Percentiles rank a stretch among this genome's conserved stretches.
Evolutionary conservation across 2,329 filamentous ascomycete species (phyloP).

Genomic region (Trematosphaeria pertusa): DNA sequence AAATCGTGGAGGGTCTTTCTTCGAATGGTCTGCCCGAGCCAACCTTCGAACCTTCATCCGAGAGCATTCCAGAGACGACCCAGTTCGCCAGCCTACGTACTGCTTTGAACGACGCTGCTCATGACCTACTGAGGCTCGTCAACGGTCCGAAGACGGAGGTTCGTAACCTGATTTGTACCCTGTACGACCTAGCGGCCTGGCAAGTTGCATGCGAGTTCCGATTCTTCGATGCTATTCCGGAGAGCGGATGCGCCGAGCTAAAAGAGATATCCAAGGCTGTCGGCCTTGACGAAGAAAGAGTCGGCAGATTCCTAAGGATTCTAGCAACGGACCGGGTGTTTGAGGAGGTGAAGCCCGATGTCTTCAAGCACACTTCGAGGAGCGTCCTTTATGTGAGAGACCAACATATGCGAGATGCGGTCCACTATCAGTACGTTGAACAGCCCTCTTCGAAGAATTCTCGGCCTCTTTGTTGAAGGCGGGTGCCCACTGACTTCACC

Average conservation of each 20-base stretch:
- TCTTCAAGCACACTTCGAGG: conserved; percentile 36
- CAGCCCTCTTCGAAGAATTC: too few relatives aligned
- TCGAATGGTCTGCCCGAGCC: conserved; percentile 17
- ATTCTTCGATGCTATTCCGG: conserved; percentile 10
- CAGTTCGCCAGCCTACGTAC: conserved; percentile 18
- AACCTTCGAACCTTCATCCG: conserved; percentile 16
- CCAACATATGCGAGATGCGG: too few relatives aligned
- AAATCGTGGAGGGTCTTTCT: conserved; percentile 18
- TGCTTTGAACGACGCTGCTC: conserved; percentile 22
- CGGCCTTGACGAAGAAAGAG: too few relatives aligned
- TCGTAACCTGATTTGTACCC: conserved; percentile 20
- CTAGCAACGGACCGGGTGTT: conserved; percentile 24
- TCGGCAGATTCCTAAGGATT: too few relatives aligned
- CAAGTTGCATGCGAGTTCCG: conserved; percentile 16
- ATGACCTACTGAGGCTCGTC: conserved; percentile 30
- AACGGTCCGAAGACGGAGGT: conserved; percentile 23
- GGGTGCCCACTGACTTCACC: too few relatives aligned
- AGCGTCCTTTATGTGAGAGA: too few relatives aligned
- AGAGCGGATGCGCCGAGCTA: too few relatives aligned
- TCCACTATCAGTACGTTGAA: too few relatives aligned
- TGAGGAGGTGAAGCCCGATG: conserved; percentile 15
- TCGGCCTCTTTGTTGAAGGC: too few relatives aligned
- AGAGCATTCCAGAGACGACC: conserved; percentile 10
- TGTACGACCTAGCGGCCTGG: conserved; percentile 14
- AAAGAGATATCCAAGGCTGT: too few relatives aligned